Conservation (phyloP, 345 rosid species). For the Dipteronia dyeriana region DNA sequence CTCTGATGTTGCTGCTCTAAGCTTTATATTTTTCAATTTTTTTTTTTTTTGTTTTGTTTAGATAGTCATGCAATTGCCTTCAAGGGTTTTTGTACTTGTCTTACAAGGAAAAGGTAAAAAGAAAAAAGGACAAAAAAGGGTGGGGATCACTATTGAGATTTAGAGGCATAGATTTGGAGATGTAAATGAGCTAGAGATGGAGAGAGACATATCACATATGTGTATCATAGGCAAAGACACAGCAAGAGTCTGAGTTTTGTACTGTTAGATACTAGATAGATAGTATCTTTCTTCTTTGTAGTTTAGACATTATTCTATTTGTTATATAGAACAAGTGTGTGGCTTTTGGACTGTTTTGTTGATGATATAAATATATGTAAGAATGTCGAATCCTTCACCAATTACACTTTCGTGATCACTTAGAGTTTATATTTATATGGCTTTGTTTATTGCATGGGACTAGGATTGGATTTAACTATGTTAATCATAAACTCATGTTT, state of each 20-base stretch:
- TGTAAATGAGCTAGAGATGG: not conserved
- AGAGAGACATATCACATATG: no score
- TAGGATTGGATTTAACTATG: no score
- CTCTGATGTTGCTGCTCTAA: constrained; percentile 13
- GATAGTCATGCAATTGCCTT: not conserved
- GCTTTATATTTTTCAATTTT: not conserved
- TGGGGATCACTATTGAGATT: not conserved
- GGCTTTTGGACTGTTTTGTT: not conserved
- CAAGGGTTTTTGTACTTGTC: not conserved
- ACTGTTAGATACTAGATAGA: not conserved
- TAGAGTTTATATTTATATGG: no score
- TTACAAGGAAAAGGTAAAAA: not conserved
- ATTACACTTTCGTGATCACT: no score
- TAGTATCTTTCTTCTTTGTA: not conserved
- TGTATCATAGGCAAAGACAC: not conserved
- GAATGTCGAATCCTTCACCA: not conserved
- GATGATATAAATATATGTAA: not conserved
- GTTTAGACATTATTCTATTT: not conserved
- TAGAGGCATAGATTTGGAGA: not conserved
- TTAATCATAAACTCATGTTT: no score
- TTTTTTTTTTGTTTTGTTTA: not conserved
- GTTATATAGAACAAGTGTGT: not conserved
- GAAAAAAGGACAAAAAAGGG: no score
- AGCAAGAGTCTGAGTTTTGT: constrained; percentile 4
- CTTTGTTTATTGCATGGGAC: no score